Percentiles rank a stretch among this genome's conserved stretches.
Conservation (phyloP, 306 rosid species). For the Dryas alaskensis region DNA sequence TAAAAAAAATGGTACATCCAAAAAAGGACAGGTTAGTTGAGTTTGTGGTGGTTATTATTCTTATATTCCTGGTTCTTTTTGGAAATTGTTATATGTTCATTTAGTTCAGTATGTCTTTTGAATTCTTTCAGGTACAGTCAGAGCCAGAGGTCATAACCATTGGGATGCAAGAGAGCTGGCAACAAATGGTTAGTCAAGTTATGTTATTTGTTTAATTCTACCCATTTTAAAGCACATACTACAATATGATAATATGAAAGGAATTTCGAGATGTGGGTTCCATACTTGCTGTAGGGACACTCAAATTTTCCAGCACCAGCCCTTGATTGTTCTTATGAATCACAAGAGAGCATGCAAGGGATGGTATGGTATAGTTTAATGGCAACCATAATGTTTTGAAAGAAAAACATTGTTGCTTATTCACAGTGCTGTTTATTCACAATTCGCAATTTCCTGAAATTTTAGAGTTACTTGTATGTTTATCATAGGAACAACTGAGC, state of each 20-base stretch:
- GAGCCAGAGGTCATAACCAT: slow-evolving; percentile 27
- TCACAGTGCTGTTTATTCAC: neutral
- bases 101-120: slow-evolving; percentile 8
- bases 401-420: neutral
- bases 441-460: slow-evolving; percentile 8
- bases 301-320: slow-evolving; percentile 22
- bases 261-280: slow-evolving; percentile 12
- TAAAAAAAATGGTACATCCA: slow-evolving; percentile 25
- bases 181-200: slow-evolving; percentile 32
- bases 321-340: slow-evolving; percentile 27
- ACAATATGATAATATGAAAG: neutral
- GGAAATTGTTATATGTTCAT: neutral
- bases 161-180: slow-evolving; percentile 42
- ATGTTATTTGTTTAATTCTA: neutral
- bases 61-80: neutral
- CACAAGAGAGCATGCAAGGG: slow-evolving; percentile 24
- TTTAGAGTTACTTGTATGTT: slow-evolving; percentile 1
- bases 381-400: neutral
- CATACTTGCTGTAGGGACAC: slow-evolving; percentile 22
- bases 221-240: neutral
- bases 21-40: slow-evolving; percentile 35
- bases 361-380: slow-evolving; percentile 27
- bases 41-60: slow-evolving; percentile 11
- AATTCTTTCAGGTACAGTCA: slow-evolving; percentile 24
- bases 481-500: slow-evolving; percentile 33